Percentiles rank a stretch among this genome's conserved stretches.
phyloP scores from a whole-genome alignment of 495 filamentous ascomycete genomes.

The Trichoderma orchidacearum region DNA sequence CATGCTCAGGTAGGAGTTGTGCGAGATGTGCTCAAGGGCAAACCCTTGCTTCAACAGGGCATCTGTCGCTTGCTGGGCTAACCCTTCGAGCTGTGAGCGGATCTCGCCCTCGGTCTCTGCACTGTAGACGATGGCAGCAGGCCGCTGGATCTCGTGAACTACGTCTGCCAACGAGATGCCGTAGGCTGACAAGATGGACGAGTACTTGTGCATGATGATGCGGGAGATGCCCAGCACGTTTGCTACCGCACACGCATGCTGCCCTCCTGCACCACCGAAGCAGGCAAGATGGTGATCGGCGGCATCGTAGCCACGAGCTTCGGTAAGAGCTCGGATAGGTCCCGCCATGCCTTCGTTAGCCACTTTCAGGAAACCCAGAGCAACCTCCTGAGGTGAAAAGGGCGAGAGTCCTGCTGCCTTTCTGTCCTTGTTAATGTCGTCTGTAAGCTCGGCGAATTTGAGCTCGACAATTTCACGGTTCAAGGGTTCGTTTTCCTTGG shows the following conservation, averaged over 20 bases:
- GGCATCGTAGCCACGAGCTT: conserved; percentile 85
- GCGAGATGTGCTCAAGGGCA: conserved; percentile 51
- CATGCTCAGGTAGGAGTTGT: conserved; percentile 84
- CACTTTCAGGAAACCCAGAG: conserved; percentile 79
- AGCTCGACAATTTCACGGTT: conserved; percentile 65
- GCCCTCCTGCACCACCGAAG: conserved; percentile 89
- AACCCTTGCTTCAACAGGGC: conserved; percentile 64
- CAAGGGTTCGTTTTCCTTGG: conserved; percentile 75
- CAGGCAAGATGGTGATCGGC: conserved; percentile 77
- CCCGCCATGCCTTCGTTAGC: conserved; percentile 94
- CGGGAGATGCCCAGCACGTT: conserved; percentile 74
- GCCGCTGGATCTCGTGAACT: conserved; percentile 82
- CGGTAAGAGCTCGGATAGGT: conserved; percentile 81
- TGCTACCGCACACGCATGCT: conserved; percentile 89
- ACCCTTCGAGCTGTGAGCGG: conserved; percentile 39
- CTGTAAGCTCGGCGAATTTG: conserved; percentile 62
- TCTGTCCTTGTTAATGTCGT: conserved; percentile 58
- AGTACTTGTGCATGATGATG: conserved; percentile 86
- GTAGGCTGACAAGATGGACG: conserved; percentile 87
- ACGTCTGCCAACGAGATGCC: conserved; percentile 94
- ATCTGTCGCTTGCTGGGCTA: conserved; percentile 52
- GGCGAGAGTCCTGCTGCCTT: conserved; percentile 26
- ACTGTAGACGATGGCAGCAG: conserved; percentile 64
- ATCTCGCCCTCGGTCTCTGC: conserved; percentile 37
- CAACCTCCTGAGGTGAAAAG: conserved; percentile 79